Base-by-base conservation (phyloP, 768 basidiomycete species). In the Dentipellis fragilis region DNA sequence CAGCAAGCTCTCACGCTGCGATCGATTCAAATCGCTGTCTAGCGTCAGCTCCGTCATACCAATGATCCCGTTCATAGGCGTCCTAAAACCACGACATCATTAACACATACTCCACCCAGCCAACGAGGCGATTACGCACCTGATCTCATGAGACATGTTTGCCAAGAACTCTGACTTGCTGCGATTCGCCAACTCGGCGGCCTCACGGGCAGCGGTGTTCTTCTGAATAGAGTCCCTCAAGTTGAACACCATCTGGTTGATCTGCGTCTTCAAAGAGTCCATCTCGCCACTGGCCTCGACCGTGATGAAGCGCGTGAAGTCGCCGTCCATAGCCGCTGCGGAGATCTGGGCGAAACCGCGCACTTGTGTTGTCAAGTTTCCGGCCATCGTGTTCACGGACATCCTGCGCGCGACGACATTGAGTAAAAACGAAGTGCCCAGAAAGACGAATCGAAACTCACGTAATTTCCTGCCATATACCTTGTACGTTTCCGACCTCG, bases 61-160 rank as follows among this genome's bases (percentile, higher is more conserved):
- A 62, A 99, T 98, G 69, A 99, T 99, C 66, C 96, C 95, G 67
- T 98, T 99, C 95, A 98, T 99, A 0, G 96, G 96, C 21, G 96
- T 98, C 68, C 95, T 93, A 65, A n/a, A 49, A 34, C 29, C 29
- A 19, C 17, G 54, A 29, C 51, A 57, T 5, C 37, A 47, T 54
- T 23, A 42, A 45, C 34, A 29, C 29, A 22, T 12, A n/a, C 22
- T 29, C 52, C 17, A 5, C 12, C 22, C 52, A 51, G 54, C 40
- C 23, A 10, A 54, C 42, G 22, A 52, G 36, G 48, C 14, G 57
- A n/a, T n/a, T 7, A 76, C 84, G 11, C 57, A 90, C 92, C 93
- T 75, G 66, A 94, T 95, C 73, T 94, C 93, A 67, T 96, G 94
- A 7, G 85, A 89, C 95, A 98, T 99, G 64, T 98, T 98, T 2